A percentile compares a stretch with the other conserved stretches of the same genome.
Evolutionary conservation across 2,329 filamentous ascomycete species (phyloP).

Genomic region (Aspergillus felis): DNA sequence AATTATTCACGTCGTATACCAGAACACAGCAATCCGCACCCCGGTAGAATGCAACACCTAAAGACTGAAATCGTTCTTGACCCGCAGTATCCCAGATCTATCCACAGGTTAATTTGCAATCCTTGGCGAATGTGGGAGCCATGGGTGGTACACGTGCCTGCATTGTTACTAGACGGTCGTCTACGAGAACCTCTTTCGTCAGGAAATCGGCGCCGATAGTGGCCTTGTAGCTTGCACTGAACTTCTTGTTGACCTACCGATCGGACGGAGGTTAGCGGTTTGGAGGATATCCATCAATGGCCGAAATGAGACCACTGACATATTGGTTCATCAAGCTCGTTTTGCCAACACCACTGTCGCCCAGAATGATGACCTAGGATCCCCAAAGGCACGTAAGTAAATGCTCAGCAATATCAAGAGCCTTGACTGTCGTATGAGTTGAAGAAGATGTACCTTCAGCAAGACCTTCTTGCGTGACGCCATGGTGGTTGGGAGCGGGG

Average conservation of each 20-base stretch:
- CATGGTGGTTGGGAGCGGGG: constrained; percentile 47
- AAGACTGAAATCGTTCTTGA: constrained; percentile 94
- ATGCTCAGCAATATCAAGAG: background rate
- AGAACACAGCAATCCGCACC: constrained; percentile 97
- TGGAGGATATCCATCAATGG: background rate
- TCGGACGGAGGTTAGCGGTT: constrained; percentile 12
- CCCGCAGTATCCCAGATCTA: constrained; percentile 98
- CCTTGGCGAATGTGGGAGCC: background rate
- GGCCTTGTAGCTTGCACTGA: constrained; percentile 98
- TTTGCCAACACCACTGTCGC: constrained; percentile 98
- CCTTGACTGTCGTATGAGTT: background rate
- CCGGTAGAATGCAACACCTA: constrained; percentile 95
- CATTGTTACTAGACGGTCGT: constrained; percentile 97
- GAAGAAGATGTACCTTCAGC: constrained; percentile 63
- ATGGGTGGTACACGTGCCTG: constrained; percentile 58
- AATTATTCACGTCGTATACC: constrained; percentile 98
- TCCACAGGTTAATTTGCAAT: constrained; percentile 4
- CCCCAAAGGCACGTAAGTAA: constrained; percentile 9
- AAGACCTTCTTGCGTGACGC: constrained; percentile 85
- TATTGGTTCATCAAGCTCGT: constrained; percentile 99
- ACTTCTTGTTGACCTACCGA: constrained; percentile 96
- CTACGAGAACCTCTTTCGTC: constrained; percentile 94
- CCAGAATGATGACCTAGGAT: constrained; percentile 89
- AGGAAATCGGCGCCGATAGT: constrained; percentile 98
- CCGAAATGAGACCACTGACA: constrained; percentile 57